phyloP scores from a whole-genome alignment of 2,329 filamentous ascomycete genomes.

The Pseudogymnoascus sp. region DNA sequence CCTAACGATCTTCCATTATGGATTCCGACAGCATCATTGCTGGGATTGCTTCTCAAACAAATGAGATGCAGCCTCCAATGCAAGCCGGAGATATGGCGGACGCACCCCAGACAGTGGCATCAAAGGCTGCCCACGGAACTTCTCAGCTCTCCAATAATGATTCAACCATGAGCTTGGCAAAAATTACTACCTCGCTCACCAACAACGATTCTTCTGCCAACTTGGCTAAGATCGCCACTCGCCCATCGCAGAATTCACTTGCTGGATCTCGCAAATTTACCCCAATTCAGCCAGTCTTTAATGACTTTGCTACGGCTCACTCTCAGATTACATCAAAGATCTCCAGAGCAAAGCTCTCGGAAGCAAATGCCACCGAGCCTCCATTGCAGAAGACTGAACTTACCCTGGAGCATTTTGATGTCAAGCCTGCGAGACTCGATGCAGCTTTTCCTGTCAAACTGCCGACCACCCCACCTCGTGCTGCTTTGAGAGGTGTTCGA shows the following conservation, averaged over 20 bases:
- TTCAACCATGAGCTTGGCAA: background rate
- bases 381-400: background rate
- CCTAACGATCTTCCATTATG: background rate
- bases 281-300: constrained; percentile 21
- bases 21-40: background rate
- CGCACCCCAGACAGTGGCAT: background rate
- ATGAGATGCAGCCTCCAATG: background rate
- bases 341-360: constrained; percentile 14
- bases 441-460: background rate
- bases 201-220: background rate
- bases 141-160: background rate
- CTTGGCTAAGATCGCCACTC: background rate
- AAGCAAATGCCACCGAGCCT: background rate
- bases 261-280: constrained; percentile 14
- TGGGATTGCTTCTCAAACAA: background rate
- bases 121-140: background rate
- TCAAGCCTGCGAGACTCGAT: background rate
- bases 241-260: background rate
- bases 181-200: background rate
- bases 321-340: constrained; percentile 25
- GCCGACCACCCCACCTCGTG: background rate
- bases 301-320: constrained; percentile 25
- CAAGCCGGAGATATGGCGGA: background rate
- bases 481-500: background rate
- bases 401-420: background rate